A percentile compares a stretch with the other conserved stretches of the same genome.
Conservation (phyloP, 805 yeast genomes). For the Metschnikowia koreensis region DNA sequence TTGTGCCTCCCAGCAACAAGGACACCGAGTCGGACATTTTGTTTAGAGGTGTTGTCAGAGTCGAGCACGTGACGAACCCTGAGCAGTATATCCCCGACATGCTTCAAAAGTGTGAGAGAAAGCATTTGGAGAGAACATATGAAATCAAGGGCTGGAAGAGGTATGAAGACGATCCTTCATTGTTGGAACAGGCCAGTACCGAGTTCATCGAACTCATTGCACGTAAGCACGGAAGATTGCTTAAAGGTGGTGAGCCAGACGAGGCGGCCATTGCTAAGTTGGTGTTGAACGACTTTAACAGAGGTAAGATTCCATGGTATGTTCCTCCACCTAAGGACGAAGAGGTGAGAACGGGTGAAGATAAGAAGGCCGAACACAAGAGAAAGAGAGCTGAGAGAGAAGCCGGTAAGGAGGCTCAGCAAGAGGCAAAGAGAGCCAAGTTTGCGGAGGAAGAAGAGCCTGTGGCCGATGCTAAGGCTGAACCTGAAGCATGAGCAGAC, state of each 20-base stretch:
- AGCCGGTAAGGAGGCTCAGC: constrained; percentile 28
- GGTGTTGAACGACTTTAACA: constrained; percentile 88
- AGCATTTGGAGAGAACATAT: constrained; percentile 92
- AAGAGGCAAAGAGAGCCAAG: constrained; percentile 25
- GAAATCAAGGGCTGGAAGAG: constrained; percentile 86
- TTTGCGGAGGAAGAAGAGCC: constrained; percentile 23
- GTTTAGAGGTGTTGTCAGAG: constrained; percentile 96
- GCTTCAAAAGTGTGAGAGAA: constrained; percentile 77
- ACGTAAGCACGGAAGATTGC: constrained; percentile 84
- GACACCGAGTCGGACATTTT: constrained; percentile 90
- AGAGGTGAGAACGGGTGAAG: constrained; percentile 56
- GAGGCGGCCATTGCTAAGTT: constrained; percentile 89
- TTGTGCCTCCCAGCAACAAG: constrained; percentile 90
- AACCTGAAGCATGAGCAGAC: not conserved
- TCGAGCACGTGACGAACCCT: constrained; percentile 94
- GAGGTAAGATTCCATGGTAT: constrained; percentile 98
- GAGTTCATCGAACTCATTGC: constrained; percentile 91
- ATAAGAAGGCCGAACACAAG: constrained; percentile 52
- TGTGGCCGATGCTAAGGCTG: not conserved
- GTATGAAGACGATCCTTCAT: constrained; percentile 45
- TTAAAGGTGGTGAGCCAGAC: constrained; percentile 98
- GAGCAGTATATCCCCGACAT: constrained; percentile 93
- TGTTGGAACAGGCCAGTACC: constrained; percentile 42
- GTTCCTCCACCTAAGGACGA: constrained; percentile 84
- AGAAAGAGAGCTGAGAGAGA: constrained; percentile 53